These are phyloP conservation scores for Fraxinus pennsylvanica DNA, from an alignment of 257 asterid genomes.

Conservation along the genomic window DNA sequence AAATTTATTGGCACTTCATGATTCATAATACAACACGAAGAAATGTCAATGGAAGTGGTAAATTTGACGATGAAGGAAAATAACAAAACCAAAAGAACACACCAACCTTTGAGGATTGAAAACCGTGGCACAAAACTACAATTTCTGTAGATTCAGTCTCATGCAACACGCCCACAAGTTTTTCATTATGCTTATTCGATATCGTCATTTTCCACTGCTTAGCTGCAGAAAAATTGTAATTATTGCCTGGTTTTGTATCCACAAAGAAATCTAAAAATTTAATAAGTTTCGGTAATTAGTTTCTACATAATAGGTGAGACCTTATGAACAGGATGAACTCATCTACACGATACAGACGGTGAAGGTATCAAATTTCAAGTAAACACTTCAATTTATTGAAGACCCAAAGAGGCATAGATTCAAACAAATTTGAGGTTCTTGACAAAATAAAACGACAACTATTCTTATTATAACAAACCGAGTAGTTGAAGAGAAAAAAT, in stretches of 20 bases:
- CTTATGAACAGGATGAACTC: not conserved
- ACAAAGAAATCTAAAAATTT: not conserved
- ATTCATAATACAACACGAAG: not conserved
- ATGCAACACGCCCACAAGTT: slow-evolving; percentile 23
- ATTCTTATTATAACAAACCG: not conserved
- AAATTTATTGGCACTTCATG: not conserved
- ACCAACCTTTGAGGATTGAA: slow-evolving; percentile 27
- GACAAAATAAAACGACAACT: not conserved
- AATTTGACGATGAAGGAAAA: not conserved
- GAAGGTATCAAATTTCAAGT: not conserved
- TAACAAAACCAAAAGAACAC: not conserved
- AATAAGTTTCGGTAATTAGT: not conserved
- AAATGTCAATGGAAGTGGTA: not conserved
- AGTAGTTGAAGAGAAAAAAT: not conserved
- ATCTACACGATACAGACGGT: not conserved
- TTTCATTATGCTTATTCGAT: slow-evolving; percentile 21
- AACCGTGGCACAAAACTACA: slow-evolving; percentile 28
- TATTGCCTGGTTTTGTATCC: not conserved
- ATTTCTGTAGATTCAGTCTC: slow-evolving; percentile 22
- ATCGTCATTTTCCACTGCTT: slow-evolving; percentile 20
- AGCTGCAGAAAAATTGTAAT: slow-evolving; percentile 13
- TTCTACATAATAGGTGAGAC: not conserved
- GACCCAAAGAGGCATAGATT: not conserved
- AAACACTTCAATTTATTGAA: not conserved
- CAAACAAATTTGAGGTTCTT: not conserved